Percentiles rank a stretch among this genome's conserved stretches.
Evolutionary conservation across 2,329 filamentous ascomycete species (phyloP).

Genomic region (Furcasterigmium sp.): DNA sequence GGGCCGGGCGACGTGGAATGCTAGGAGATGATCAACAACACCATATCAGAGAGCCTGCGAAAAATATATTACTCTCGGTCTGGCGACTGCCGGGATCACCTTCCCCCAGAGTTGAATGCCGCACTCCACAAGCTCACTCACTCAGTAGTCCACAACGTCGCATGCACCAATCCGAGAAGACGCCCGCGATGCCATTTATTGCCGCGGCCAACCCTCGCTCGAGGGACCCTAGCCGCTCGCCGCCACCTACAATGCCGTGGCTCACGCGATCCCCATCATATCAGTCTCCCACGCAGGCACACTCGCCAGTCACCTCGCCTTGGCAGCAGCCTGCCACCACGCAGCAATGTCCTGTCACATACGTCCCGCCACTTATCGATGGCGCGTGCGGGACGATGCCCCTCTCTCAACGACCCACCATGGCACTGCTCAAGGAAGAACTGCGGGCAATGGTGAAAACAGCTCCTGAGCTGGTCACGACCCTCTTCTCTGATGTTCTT

Average conservation of each 20-base stretch:
- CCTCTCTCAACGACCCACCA: conserved; percentile 16
- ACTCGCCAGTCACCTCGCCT: conserved; percentile 6
- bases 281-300: conserved; percentile 4
- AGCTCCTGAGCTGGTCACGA: conserved; percentile 14
- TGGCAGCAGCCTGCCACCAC: conserved; percentile 2
- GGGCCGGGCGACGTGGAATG: not conserved
- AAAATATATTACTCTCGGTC: no score
- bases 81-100: no score
- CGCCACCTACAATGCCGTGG: conserved; percentile 6
- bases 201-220: not conserved
- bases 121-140: no score
- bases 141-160: no score
- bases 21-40: not conserved
- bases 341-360: conserved; percentile 18
- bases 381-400: conserved; percentile 26
- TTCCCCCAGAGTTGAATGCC: no score
- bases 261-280: conserved; percentile 11
- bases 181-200: conserved; percentile 10
- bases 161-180: no score
- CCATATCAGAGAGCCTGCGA: not conserved
- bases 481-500: conserved; percentile 14
- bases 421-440: conserved; percentile 17
- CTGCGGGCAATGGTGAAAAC: conserved; percentile 13
- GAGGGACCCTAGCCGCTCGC: conserved; percentile 5
- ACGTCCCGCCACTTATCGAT: conserved; percentile 28